Base-by-base conservation (phyloP, 352 stramenopile species). In the Phytopythium mirpurense region DNA sequence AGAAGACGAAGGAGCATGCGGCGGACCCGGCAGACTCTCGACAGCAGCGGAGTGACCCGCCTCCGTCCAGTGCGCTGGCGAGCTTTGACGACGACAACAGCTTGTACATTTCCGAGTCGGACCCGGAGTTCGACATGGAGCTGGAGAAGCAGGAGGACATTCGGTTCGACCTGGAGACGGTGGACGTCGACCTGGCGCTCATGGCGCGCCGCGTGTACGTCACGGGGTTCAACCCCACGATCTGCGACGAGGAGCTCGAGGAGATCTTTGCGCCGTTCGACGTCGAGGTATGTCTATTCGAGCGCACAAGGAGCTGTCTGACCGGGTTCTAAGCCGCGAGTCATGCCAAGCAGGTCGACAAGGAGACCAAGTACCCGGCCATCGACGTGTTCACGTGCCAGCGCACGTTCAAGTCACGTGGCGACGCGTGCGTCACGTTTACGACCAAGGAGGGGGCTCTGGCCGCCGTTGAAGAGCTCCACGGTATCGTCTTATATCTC, bases 321-420 rank as follows among this genome's bases (percentile, higher is more conserved):
- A n/a, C n/a, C n/a, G n/a, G n/a, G n/a, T n/a, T n/a, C 15, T 50
- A 7, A 56, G 15, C 45, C 56, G 34, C 23, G n/a, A 54, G 31
- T 16, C 6, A 45, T 54, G 7, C 12, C 49, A 32, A 57, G 26
- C 48, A 87, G 76, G 62, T 67, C 55, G 65, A 87, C 49, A 53
- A 41, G 29, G 65, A 71, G 8, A 78, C 54, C n/a, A 63, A 67
- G 0, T 85, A 83, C 49, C 67, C 73, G 4, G 55, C 63, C 11
- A 81, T 87, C 45, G 67, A 79, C 26, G 54, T 87, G 16, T 85
- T 71, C 46, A 56, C 68, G 4, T 83, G 76, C 51, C 73, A 84
- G 37, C 73, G 72, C 18, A 82, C 60, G 24, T 62, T 73, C 41
- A 63, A 74, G 24, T 63, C 71, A 16, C 73, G 76, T 35, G 76